Evolutionary conservation across 306 rosid genomes (phyloP), one percentile per base, ranked within the genome.

Genomic region (Cucurbita maxima): DNA sequence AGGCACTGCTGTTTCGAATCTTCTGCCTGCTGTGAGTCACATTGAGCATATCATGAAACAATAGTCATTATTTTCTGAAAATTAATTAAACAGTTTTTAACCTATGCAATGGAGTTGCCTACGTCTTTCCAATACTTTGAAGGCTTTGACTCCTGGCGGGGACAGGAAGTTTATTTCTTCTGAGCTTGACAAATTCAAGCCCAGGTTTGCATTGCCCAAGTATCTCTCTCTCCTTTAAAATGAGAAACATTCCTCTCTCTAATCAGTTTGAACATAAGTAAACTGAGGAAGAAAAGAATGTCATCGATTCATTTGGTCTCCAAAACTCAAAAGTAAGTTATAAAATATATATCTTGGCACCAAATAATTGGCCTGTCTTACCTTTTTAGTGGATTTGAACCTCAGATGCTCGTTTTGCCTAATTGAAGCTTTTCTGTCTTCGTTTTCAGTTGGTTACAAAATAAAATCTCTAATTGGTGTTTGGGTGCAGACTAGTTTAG

Each of bases 1-100:
- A 15, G 98, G 98, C 79, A 90, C 98, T 75, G 98, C 98, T 43
- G 97, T 87, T 86, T 93, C 98, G 70, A 93, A 93, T 83, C 97
- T 93, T 80, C 86, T 87, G 80, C 98, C 98, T 20, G 98, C 98
- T 72, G 98, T 93, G 81, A 87, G 98, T 90, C 79, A 76, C 25
- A 36, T 74, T 45, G 13, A 10, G 15, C 58, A 36, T 47, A 36
- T 67, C 63, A 58, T 50, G 58, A 43, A 44, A 13, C 52, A 63
- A 22, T 53, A 12, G 19, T 34, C 13, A 57, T 15, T 58, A 9
- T 66, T 64, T 63, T 14, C 73, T 40, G 45, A 13, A 62, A 6
- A 75, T 22, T 62, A 61, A 47, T 34, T 52, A 13, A 58, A 51
- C 15, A 51, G 36, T 9, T 15, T 10, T 34, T 72, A 22, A 45